Evolutionary conservation across 495 filamentous ascomycete species (phyloP), one percentile per base, ranked within the genome.

Genomic region (Collariella sp.): DNA sequence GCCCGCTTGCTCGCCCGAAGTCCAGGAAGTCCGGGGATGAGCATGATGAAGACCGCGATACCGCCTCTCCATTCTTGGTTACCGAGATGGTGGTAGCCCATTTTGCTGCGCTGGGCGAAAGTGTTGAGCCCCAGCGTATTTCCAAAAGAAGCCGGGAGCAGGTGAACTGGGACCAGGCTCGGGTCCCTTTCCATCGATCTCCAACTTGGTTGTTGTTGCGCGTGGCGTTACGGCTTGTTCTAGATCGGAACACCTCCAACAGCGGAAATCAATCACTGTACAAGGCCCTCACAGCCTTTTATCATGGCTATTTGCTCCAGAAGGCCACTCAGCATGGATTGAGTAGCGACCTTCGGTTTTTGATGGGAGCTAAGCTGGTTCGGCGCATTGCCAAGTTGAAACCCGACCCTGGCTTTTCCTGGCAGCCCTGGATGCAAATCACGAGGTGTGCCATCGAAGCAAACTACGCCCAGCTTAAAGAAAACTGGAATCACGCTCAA

Each of bases 91-190:
- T 88, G 7, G 69, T 68, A 3, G 69, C 69, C 0, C 60, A 79
- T 24, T 53, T 87, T 7, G 56, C 61, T 3, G 74, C 72, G 5
- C 42, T 75, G 1, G 80, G 78, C 2, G n/a, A 35, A 0, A 54
- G 55, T 6, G 44, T 63, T 0, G 50, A 66, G 0, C 62, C 67
- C 0, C 5, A 45, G 5, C 65, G 69, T 1, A 69, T 85, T 6
- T 45, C 54, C n/a, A 87, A 86, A 59, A 71, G 76, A 45, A 84
- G 78, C 15, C 72, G 80, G 10, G 82, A 87, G 48, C 80, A 85
- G 23, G 76, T 84, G 1, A 41, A 78, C 22, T 85, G 75, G 76
- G 2, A 62, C 2, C 39, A 75, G 20, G 57, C 62, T 13, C 16
- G 23, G 0, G 41, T 58, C 0, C 80, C 81, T 0, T 86, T 82